Base-by-base conservation (phyloP, 192 early-diverging fungal genomes). In the Coemansia sp. region DNA sequence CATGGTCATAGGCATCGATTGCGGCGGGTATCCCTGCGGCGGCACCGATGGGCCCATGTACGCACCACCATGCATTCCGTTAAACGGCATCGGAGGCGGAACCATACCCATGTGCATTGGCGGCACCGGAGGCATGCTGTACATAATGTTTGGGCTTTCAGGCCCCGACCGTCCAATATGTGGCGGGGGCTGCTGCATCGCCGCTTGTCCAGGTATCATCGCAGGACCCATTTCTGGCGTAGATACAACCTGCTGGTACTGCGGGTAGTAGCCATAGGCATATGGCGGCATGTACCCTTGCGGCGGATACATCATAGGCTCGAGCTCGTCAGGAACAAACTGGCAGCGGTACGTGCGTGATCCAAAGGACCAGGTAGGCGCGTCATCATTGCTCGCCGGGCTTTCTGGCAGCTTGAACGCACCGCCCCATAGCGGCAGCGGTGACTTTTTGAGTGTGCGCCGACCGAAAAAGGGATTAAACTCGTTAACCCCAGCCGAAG, bases 311-410 rank as follows among this genome's bases (percentile, higher is more conserved):
- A 74, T 65, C 59, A 78, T 74, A 3, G 65, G 62, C 24, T 80
- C 77, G 1, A 59, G 54, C 68, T 74, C 77, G 10, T 80, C 77
- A 8, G 51, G 29, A 3, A 62, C 58, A 68, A 74, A 80, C 77
- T 80, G 77, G 56, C 71, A 68, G 38, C 72, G 77, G 53, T 80
- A 80, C 23, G 77, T 70, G 53, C 77, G 68, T 16, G 59, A 47
- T 22, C 77, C 77, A 56, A 74, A 80, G 29, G 77, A 68, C 77
- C 77, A 80, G n/a, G 69, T 80, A 3, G 77, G 77, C 18, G 68
- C 55, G 9, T 26, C 43, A 62, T 71, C 72, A 39, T 29, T 57
- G 54, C 22, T 39, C 26, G 18, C 50, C 27, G 51, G 23, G 16
- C 26, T 13, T 20, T 22, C 24, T 1, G 59, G 24, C 29, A 71